Evolutionary conservation across 2,329 filamentous ascomycete genomes (phyloP), one percentile per base, ranked within the genome.

Genomic region (Fusarium sp.): DNA sequence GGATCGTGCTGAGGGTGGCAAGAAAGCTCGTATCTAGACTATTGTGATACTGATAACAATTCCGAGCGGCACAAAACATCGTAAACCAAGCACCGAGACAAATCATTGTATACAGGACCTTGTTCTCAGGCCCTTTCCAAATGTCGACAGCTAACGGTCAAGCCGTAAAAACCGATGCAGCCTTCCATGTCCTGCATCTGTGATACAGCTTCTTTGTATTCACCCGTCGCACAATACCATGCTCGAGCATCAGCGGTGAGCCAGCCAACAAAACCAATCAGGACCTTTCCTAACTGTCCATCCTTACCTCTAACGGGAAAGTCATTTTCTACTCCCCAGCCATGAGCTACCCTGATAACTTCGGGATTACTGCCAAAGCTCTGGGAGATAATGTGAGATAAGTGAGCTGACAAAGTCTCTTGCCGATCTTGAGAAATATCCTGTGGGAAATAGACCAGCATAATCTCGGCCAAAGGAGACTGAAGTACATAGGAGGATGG

Each of bases 261-360:
- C 28, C 35, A 32, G 3, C 58, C 61, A 29, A 55, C 10, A 15
- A 64, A 53, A 2, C 40, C 26, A 41, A 64, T 45, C 0, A 64
- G 36, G 31, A 53, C 26, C 7, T 26, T 15, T 25, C 61, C 47
- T 0, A 7, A 19, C 1, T 26, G 8, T 1, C 53, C 49, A 2
- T 52, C 11, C 19, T 46, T 38, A 2, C 29, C 24, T 22, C 42
- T 39, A 2, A 56, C 45, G 1, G 49, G 58, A 11, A 62, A 62
- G n/a, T 64, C 49, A 1, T 48, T 54, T 15, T 64, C 47, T 2
- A 64, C 3, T 2, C 48, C 26, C 58, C 61, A 64, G 1, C 40
- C 53, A 1, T 50, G 40, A 38, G 48, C 49, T 3, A 64, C 12
- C 8, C 3, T 12, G 1, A 2, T 22, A 7, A 40, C 38, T 22